Percentiles rank a stretch among this genome's conserved stretches.
Evolutionary conservation across 2,329 filamentous ascomycete species (phyloP).

Genomic region (Penicillium psychrosexuale): DNA sequence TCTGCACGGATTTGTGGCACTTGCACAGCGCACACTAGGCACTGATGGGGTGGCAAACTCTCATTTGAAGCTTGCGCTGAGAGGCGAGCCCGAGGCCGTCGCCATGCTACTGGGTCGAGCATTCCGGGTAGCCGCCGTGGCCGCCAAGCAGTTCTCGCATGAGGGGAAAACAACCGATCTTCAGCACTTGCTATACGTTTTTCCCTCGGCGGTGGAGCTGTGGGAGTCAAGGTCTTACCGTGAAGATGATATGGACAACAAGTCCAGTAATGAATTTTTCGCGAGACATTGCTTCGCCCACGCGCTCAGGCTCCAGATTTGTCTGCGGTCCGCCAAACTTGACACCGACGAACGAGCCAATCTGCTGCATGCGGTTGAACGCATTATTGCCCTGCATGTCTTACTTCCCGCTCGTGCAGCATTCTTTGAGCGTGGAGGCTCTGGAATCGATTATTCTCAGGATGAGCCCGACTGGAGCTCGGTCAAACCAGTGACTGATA

Average conservation of each 20-base stretch:
- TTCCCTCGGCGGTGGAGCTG: conserved; percentile 35
- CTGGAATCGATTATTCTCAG: conserved; percentile 35
- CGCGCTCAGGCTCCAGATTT: conserved; percentile 34
- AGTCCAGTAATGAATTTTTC: conserved; percentile 37
- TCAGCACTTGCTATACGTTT: conserved; percentile 34
- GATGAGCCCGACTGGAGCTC: conserved; percentile 34
- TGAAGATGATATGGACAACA: conserved; percentile 33
- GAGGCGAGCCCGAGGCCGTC: conserved; percentile 34
- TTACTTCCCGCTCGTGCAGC: conserved; percentile 39
- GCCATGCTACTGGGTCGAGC: conserved; percentile 38
- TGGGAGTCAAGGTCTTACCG: conserved; percentile 40
- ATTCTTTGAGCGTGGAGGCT: conserved; percentile 37
- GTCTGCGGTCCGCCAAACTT: conserved; percentile 25
- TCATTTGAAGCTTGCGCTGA: conserved; percentile 41
- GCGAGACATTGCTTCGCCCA: conserved; percentile 35
- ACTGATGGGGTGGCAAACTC: conserved; percentile 34
- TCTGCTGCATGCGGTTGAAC: conserved; percentile 36
- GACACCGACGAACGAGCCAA: conserved; percentile 33
- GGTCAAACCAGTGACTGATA: conserved; percentile 37
- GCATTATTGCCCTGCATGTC: conserved; percentile 42
- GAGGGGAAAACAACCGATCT: conserved; percentile 32
- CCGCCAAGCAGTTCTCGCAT: conserved; percentile 29
- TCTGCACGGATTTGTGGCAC: conserved; percentile 32
- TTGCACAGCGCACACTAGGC: conserved; percentile 26
- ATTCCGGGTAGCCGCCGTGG: conserved; percentile 33